These are phyloP conservation scores for Xylaria longipes DNA, from an alignment of 495 filamentous ascomycete genomes.

Conservation along the genomic window DNA sequence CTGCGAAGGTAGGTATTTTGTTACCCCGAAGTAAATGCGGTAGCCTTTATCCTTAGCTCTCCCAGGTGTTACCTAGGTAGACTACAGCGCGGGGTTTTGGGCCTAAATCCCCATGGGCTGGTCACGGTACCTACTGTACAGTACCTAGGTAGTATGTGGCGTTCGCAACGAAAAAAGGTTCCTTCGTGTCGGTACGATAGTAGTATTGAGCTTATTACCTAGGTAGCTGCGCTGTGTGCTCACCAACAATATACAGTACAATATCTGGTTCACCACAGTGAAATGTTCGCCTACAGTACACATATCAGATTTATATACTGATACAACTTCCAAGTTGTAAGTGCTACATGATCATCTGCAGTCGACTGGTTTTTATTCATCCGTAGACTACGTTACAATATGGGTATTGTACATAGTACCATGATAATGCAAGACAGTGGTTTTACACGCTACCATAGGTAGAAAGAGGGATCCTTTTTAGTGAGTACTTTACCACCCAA, in stretches of 20 bases:
- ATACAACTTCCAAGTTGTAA: neutral
- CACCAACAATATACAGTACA: neutral
- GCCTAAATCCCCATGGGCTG: neutral
- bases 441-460: constrained; percentile 8
- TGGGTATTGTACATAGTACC: neutral
- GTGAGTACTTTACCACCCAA: neutral
- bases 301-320: neutral
- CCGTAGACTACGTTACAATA: neutral
- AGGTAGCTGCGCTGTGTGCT: neutral
- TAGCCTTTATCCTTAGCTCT: neutral
- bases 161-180: constrained; percentile 14
- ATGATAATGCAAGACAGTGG: constrained; percentile 1
- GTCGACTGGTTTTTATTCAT: constrained; percentile 4
- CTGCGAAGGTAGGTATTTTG: neutral
- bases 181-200: constrained; percentile 9
- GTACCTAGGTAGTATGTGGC: neutral
- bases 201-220: neutral
- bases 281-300: neutral
- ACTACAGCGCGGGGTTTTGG: neutral
- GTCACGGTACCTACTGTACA: neutral
- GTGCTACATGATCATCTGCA: neutral
- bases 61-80: neutral
- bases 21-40: neutral
- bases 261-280: neutral
- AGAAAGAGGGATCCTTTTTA: constrained; percentile 1